phyloP scores from a whole-genome alignment of 2,329 filamentous ascomycete species.

The Elsinoe batatas region DNA sequence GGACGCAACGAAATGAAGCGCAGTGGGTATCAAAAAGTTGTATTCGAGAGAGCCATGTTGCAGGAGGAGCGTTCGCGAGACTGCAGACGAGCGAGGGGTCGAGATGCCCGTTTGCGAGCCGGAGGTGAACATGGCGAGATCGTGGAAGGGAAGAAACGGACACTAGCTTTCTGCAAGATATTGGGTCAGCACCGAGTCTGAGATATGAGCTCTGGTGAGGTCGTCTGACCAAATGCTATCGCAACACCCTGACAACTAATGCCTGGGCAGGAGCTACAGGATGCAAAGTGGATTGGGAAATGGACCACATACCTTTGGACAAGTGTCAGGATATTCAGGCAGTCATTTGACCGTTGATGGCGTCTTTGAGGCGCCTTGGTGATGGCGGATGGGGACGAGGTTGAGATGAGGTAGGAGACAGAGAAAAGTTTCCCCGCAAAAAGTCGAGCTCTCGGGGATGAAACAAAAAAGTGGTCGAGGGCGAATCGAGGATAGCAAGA shows the following conservation, averaged over 20 bases:
- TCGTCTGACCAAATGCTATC: no score
- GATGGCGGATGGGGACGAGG: neutral
- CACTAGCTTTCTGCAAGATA: slow-evolving; percentile 3
- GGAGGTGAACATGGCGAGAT: slow-evolving; percentile 69
- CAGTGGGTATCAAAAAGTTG: slow-evolving; percentile 89
- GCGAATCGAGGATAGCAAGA: neutral
- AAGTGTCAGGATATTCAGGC: slow-evolving; percentile 8
- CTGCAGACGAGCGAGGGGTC: slow-evolving; percentile 87
- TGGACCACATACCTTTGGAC: slow-evolving; percentile 8
- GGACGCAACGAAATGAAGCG: slow-evolving; percentile 89
- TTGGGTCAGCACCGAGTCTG: neutral
- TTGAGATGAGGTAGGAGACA: neutral
- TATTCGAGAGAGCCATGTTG: slow-evolving; percentile 92
- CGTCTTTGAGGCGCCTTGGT: neutral
- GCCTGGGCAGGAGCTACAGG: neutral
- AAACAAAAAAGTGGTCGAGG: slow-evolving; percentile 9
- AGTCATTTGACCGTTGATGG: slow-evolving; percentile 2
- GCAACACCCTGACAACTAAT: neutral
- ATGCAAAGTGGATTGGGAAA: neutral
- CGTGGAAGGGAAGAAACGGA: neutral
- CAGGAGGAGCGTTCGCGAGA: slow-evolving; percentile 81
- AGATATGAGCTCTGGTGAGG: no score
- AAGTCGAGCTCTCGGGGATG: slow-evolving; percentile 4
- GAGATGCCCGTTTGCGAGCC: slow-evolving; percentile 82
- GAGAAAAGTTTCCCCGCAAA: slow-evolving; percentile 13